These are phyloP conservation scores for Cystobasidium ongulense DNA, from an alignment of 768 basidiomycete genomes.

Conservation along the genomic window DNA sequence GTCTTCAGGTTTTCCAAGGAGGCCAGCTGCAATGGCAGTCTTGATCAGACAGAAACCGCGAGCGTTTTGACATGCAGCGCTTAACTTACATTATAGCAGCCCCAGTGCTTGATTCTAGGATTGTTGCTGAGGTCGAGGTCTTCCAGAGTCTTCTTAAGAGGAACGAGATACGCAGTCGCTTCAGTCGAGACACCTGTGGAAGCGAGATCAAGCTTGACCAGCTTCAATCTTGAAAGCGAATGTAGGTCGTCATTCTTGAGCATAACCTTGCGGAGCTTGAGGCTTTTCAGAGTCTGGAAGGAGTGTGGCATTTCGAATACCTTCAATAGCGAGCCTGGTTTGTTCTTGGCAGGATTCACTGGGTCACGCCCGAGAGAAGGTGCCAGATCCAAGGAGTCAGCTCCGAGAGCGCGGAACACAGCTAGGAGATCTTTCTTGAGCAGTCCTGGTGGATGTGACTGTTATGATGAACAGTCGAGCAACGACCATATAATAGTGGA, in stretches of 20 bases:
- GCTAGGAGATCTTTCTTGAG: constrained; percentile 6
- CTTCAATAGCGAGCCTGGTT: neutral
- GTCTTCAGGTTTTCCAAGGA: neutral
- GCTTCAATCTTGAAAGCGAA: neutral
- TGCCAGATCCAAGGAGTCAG: neutral
- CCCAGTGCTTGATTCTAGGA: constrained; percentile 25
- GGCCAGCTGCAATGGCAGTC: constrained; percentile 3
- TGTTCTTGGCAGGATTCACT: neutral
- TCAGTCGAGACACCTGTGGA: constrained; percentile 8
- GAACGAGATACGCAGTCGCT: constrained; percentile 22
- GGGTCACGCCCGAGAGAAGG: constrained; percentile 10
- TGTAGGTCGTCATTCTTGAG: neutral
- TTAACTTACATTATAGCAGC: constrained; percentile 11
- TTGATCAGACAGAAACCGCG: neutral
- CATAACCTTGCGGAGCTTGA: neutral
- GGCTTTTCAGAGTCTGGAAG: neutral
- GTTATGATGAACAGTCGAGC: neutral
- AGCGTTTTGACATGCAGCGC: neutral
- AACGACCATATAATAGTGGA: neutral
- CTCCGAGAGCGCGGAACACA: neutral
- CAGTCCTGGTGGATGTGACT: constrained; percentile 1
- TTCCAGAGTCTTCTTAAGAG: neutral
- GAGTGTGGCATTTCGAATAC: constrained; percentile 24
- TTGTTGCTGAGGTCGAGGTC: constrained; percentile 7
- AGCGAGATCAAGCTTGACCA: constrained; percentile 8